Evolutionary conservation across 345 rosid genomes (phyloP), one percentile per base, ranked within the genome.

Genomic region (Rubroshorea leprosula): DNA sequence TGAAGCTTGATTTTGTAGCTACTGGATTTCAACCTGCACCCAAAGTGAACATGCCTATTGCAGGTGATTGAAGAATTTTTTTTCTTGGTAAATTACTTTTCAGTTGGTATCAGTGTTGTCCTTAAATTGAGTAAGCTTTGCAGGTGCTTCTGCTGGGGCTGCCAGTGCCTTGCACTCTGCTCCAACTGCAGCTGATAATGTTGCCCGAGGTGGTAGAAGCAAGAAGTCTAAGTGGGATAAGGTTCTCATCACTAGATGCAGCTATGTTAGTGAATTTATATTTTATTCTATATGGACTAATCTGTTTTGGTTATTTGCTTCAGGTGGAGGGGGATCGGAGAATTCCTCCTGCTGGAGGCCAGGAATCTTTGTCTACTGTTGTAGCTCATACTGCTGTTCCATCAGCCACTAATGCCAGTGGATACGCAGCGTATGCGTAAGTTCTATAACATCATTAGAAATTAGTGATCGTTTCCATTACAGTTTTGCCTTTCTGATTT

Each of bases 141-240:
- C 70, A 59, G 80, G 67, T 62, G 58, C 74, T 62, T 63, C 83
- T 70, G 63, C 24, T 47, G 63, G 15, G 27, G 52, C 53, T 58
- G 19, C 27, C 13, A 18, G 63, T 47, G 53, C 43, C 19, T 47
- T 48, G 44, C 54, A 51, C 27, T 21, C 47, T 48, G 63, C 54
- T 48, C 70, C 79, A 51, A 44, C 73, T 19, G 67, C 72, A 39
- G 65, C 72, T 18, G 87, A 79, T 70, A 60, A 72, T 62, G 57
- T 63, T 74, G 41, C 69, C 35, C 78, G 84, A 21, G 95, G 89
- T 51, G 85, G 83, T 58, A 75, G 92, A 72, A 89, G 80, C 78
- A 89, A 89, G 79, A 93, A 85, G 71, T 89, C 95, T 39, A 87
- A 93, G 72, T 90, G 99, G 99, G 97, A 87, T 66, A 87, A 87